phyloP scores from a whole-genome alignment of 2,329 filamentous ascomycete genomes.

The Uncinocarpus reesii region DNA sequence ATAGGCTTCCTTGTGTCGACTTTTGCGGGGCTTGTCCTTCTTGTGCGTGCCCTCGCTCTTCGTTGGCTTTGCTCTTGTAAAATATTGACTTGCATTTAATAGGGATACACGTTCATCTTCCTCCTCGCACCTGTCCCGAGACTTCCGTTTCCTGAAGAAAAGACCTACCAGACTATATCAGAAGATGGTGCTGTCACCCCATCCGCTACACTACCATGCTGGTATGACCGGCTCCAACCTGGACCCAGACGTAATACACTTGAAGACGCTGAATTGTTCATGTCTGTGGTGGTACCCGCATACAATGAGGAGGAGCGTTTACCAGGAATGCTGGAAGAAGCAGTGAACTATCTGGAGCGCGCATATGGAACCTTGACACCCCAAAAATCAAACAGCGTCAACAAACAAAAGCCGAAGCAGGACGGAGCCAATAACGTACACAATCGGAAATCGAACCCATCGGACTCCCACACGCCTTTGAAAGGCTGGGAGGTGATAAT shows the following conservation, averaged over 20 bases:
- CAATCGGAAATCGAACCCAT: constrained; percentile 19
- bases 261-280: constrained; percentile 66
- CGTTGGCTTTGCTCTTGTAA: not conserved
- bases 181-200: constrained; percentile 50
- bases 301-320: constrained; percentile 89
- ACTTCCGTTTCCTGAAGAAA: constrained; percentile 63
- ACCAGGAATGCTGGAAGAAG: constrained; percentile 76
- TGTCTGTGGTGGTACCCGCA: constrained; percentile 87
- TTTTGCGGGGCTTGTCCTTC: constrained; percentile 25
- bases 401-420: constrained; percentile 25
- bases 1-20: constrained; percentile 24
- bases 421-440: constrained; percentile 19
- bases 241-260: constrained; percentile 44
- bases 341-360: constrained; percentile 71
- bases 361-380: constrained; percentile 51
- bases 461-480: constrained; percentile 25
- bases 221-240: constrained; percentile 69
- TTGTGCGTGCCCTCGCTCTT: constrained; percentile 24
- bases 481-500: constrained; percentile 84
- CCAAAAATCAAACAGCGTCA: constrained; percentile 24
- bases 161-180: constrained; percentile 67
- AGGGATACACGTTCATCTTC: constrained; percentile 47
- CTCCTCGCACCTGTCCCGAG: constrained; percentile 74
- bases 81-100: not conserved
- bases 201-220: constrained; percentile 61